phyloP scores from a whole-genome alignment of 345 rosid species.

The Populus euphratica region DNA sequence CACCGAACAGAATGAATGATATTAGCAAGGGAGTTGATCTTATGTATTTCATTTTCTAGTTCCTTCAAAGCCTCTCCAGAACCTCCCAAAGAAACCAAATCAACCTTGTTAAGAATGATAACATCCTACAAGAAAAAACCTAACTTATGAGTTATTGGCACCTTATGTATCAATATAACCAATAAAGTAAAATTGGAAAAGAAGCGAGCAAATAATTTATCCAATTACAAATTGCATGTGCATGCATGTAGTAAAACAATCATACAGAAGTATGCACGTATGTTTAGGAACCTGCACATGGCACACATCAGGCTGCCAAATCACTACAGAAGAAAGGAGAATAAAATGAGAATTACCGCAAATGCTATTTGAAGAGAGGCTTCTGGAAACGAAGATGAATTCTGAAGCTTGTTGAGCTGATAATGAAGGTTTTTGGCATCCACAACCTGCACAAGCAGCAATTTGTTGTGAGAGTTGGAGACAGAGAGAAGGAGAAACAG shows the following conservation, averaged over 20 bases:
- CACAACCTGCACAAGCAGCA: constrained; percentile 60
- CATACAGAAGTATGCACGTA: not conserved
- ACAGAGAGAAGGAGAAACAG: not conserved
- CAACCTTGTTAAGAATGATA: constrained; percentile 87
- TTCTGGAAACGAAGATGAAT: constrained; percentile 78
- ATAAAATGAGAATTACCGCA: constrained; percentile 51
- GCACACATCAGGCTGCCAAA: no score
- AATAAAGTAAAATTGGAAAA: not conserved
- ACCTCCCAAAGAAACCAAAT: constrained; percentile 60
- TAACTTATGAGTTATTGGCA: constrained; percentile 16
- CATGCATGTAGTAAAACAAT: not conserved
- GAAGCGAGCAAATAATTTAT: not conserved
- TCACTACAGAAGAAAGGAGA: not conserved
- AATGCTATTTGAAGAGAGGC: constrained; percentile 86
- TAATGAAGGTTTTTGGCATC: constrained; percentile 89
- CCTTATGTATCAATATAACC: not conserved
- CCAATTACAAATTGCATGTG: not conserved
- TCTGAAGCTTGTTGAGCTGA: constrained; percentile 55
- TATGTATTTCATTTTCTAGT: constrained; percentile 68
- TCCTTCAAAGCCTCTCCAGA: constrained; percentile 52
- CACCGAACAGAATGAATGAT: constrained; percentile 67
- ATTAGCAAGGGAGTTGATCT: constrained; percentile 72
- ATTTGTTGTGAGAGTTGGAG: not conserved
- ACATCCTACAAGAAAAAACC: constrained; percentile 59
- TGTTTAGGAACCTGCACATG: no score